Evolutionary conservation across 805 yeast species (phyloP).

Genomic region (Kregervanrija fluxuum): DNA sequence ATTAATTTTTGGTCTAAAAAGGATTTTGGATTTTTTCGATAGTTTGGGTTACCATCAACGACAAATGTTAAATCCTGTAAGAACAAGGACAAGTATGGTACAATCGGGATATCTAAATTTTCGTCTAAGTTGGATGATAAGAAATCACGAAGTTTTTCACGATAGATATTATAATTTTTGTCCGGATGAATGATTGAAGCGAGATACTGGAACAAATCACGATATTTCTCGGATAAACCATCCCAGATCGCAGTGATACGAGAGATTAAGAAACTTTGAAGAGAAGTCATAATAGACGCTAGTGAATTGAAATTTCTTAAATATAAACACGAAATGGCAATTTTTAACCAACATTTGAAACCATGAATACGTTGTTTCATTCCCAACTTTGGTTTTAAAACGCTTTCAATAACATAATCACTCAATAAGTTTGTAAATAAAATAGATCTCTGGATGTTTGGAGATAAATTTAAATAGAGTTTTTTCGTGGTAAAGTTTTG

Average conservation of each 20-base stretch:
- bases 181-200: constrained; percentile 67
- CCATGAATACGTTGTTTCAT: constrained; percentile 45
- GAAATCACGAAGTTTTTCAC: constrained; percentile 53
- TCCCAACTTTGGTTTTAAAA: constrained; percentile 45
- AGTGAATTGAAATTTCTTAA: constrained; percentile 71
- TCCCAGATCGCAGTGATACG: constrained; percentile 57
- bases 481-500: constrained; percentile 57
- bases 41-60: constrained; percentile 74
- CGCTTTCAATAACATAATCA: constrained; percentile 64
- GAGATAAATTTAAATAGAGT: constrained; percentile 50
- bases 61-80: constrained; percentile 75
- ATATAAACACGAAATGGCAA: constrained; percentile 65
- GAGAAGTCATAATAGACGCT: constrained; percentile 70
- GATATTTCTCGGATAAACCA: constrained; percentile 50
- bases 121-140: constrained; percentile 37
- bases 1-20: constrained; percentile 53
- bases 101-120: constrained; percentile 49
- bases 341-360: constrained; percentile 64
- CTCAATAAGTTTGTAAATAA: constrained; percentile 66
- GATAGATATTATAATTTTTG: constrained; percentile 62
- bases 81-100: constrained; percentile 70
- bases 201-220: constrained; percentile 54
- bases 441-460: constrained; percentile 54
- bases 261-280: constrained; percentile 66
- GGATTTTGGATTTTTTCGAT: constrained; percentile 43